These are phyloP conservation scores for Yamadazyma songkhlaensis DNA, from an alignment of 1,139 yeast genomes.

Conservation along the genomic window DNA sequence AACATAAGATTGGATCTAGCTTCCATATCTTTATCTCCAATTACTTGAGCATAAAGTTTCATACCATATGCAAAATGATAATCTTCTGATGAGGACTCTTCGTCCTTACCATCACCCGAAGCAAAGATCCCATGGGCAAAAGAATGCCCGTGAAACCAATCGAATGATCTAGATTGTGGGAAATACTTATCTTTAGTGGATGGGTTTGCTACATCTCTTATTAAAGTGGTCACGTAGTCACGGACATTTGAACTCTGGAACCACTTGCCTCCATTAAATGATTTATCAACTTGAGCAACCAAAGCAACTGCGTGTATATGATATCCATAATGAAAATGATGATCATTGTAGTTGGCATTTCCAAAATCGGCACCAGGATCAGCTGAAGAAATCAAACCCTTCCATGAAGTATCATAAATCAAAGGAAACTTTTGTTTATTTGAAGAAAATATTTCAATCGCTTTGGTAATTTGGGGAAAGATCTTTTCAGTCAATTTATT, in stretches of 20 bases:
- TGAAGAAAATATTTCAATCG: constrained; percentile 56
- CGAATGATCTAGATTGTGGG: constrained; percentile 43
- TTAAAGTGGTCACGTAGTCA: constrained; percentile 32
- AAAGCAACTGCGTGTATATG: constrained; percentile 74
- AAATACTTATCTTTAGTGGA: constrained; percentile 29
- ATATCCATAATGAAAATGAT: constrained; percentile 80
- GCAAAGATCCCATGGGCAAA: constrained; percentile 47
- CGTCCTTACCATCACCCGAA: constrained; percentile 47
- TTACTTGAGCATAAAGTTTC: constrained; percentile 36
- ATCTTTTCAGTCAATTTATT: constrained; percentile 37
- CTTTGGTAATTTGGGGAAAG: constrained; percentile 52
- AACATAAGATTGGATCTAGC: constrained; percentile 40
- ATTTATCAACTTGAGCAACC: constrained; percentile 51
- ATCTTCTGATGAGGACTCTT: constrained; percentile 46
- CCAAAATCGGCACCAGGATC: constrained; percentile 71
- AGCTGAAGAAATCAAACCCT: constrained; percentile 71
- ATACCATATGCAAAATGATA: constrained; percentile 45
- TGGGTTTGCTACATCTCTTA: constrained; percentile 44
- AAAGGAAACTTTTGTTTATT: constrained; percentile 63
- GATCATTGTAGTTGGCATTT: constrained; percentile 75
- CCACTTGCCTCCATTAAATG: constrained; percentile 24
- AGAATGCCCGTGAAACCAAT: constrained; percentile 48
- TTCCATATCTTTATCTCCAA: constrained; percentile 35
- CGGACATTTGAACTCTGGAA: constrained; percentile 26
- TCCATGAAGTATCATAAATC: constrained; percentile 66